phyloP scores from a whole-genome alignment of 139 green algal genomes.

The Axilococcus clingmanii region DNA sequence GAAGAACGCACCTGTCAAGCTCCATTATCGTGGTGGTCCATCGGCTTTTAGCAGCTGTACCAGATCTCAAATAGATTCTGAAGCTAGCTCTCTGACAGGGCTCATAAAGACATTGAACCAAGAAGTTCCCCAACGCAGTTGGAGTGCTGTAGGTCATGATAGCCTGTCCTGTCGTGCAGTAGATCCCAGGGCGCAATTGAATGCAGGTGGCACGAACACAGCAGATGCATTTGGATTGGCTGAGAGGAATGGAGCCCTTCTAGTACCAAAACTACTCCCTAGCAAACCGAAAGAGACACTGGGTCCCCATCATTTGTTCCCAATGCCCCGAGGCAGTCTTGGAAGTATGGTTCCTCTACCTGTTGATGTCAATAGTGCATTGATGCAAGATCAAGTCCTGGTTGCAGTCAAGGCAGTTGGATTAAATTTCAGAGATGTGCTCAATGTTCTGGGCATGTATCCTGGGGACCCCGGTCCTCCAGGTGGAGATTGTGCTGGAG shows the following conservation, averaged over 20 bases:
- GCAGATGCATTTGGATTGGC: slow-evolving; percentile 7
- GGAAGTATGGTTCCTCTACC: slow-evolving; percentile 35
- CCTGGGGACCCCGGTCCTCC: slow-evolving; percentile 40
- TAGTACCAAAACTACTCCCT: slow-evolving; percentile 13
- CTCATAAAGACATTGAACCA: not conserved
- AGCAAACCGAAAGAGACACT: slow-evolving; percentile 8
- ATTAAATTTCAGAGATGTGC: slow-evolving; percentile 55
- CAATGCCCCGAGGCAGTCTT: slow-evolving; percentile 41
- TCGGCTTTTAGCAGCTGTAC: not conserved
- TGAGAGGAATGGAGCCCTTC: not conserved
- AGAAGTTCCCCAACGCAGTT: slow-evolving; percentile 12
- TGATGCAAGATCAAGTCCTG: slow-evolving; percentile 8
- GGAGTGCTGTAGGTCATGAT: slow-evolving; percentile 3
- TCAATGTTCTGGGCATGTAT: slow-evolving; percentile 63
- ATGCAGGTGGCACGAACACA: too few relatives aligned
- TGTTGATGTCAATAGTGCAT: slow-evolving; percentile 5
- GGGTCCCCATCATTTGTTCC: slow-evolving; percentile 17
- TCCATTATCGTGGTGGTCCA: too few relatives aligned
- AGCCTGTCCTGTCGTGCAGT: too few relatives aligned
- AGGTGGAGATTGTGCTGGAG: slow-evolving; percentile 46
- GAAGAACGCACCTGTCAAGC: too few relatives aligned
- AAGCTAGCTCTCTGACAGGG: not conserved
- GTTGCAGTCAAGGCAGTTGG: slow-evolving; percentile 41
- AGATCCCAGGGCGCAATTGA: too few relatives aligned
- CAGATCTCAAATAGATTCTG: not conserved